Percentiles rank a stretch among this genome's conserved stretches.
Conservation (phyloP, 805 yeast species). For the Starmerella kuoi region DNA sequence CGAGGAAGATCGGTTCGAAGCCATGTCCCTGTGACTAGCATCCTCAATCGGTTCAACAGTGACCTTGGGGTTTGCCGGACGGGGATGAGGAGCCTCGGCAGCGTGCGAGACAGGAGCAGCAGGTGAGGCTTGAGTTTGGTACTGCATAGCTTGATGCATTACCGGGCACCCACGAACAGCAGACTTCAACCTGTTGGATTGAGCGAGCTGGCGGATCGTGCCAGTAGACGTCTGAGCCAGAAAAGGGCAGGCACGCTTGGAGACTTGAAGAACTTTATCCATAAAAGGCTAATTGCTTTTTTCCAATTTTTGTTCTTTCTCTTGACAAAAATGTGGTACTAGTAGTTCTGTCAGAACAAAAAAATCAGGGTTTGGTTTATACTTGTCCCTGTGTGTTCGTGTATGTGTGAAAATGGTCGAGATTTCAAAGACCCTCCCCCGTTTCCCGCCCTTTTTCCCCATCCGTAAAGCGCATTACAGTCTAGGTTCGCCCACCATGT, state of each 20-base stretch:
- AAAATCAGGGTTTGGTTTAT: no score
- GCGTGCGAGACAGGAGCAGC: background rate
- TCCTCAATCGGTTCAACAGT: background rate
- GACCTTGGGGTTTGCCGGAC: background rate
- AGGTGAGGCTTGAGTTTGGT: constrained; percentile 31
- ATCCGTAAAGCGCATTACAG: no score
- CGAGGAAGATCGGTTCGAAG: background rate
- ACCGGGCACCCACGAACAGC: constrained; percentile 79
- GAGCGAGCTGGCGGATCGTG: constrained; percentile 46
- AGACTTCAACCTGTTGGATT: constrained; percentile 33
- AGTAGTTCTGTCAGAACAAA: no score
- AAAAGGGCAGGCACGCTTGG: constrained; percentile 75
- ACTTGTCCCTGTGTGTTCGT: no score
- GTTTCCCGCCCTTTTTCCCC: no score
- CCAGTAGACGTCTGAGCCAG: constrained; percentile 47
- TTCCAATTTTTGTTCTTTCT: no score
- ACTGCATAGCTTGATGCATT: constrained; percentile 61
- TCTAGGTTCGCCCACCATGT: no score
- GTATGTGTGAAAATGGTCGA: no score
- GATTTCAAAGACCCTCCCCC: no score
- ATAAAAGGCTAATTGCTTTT: no score
- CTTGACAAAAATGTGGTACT: no score
- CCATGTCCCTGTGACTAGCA: background rate
- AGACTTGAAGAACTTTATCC: constrained; percentile 70
- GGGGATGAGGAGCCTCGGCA: background rate